Base-by-base conservation (phyloP, 306 rosid species). In the Prunus mira region DNA sequence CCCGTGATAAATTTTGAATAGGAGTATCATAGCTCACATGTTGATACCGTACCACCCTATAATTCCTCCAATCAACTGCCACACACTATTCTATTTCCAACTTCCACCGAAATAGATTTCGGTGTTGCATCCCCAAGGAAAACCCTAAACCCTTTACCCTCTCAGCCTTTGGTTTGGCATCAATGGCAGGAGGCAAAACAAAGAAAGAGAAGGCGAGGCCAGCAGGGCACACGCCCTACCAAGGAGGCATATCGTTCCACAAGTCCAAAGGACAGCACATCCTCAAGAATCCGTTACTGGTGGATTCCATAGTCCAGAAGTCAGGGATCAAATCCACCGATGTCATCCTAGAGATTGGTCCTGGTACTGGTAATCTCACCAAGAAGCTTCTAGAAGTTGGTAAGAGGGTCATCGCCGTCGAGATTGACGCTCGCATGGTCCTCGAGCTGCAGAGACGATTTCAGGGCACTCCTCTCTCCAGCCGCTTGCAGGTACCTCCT, bases 381-480 rank as follows among this genome's bases (percentile, higher is more conserved):
- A 85, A 87, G 85, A 87, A 87, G 84, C 91, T 85, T 70, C 87
- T 87, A 0, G 87, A 85, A 79, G 84, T 84, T 10, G 97, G 97
- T 0, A 91, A 91, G 82, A 85, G 70, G 79, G 98, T 94, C 56
- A 78, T 94, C 69, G 96, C 97, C 2, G 87, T 94, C 2, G 97
- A 94, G 72, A 79, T 94, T 58, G 98, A 94, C n/a, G 86, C 93
- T 19, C 94, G 98, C 17, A 94, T 94, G 98, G 96, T 94, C 77
- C 93, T 91, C 67, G 98, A 94, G 85, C 80, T 94, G 18, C 89
- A 90, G 65, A 64, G 88, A 17, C 91, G 96, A 0, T 94, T 91
- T 58, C 97, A 91, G 84, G 94, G 93, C 38, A 86, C 93, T 6
- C 96, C 96, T 46, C 76, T 57, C 56, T 82, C 96, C 57, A 86